phyloP scores from a whole-genome alignment of 2,329 filamentous ascomycete genomes.

The Epichloe scottii region DNA sequence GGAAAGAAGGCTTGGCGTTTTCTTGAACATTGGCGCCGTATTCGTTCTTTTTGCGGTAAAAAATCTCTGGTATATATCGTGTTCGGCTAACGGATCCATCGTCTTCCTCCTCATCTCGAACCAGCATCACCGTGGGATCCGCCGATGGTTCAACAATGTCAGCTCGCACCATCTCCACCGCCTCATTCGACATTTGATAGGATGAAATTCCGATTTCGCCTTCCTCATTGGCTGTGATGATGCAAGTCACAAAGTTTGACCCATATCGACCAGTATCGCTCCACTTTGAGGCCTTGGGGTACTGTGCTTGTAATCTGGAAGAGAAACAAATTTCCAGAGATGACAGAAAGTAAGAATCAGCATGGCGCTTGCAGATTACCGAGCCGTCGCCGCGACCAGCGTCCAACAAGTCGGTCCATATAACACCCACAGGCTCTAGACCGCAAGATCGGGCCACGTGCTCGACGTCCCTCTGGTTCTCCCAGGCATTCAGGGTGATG shows the following conservation, averaged over 20 bases:
- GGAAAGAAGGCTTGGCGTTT: conserved; percentile 92
- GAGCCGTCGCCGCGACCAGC: conserved; percentile 69
- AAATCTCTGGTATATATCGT: conserved; percentile 93
- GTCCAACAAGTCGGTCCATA: conserved; percentile 87
- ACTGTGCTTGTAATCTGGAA: conserved; percentile 71
- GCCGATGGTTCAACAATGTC: conserved; percentile 93
- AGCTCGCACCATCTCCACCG: conserved; percentile 91
- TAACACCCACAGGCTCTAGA: conserved; percentile 77
- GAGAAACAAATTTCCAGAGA: conserved; percentile 88
- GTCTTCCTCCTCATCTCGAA: conserved; percentile 82
- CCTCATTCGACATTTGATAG: conserved; percentile 91
- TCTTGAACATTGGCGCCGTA: conserved; percentile 94
- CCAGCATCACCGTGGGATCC: conserved; percentile 86
- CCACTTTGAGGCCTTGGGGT: conserved; percentile 91
- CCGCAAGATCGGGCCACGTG: conserved; percentile 72
- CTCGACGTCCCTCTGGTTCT: conserved; percentile 71
- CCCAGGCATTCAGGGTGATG: conserved; percentile 73
- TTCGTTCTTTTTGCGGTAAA: conserved; percentile 91
- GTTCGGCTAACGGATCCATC: conserved; percentile 55
- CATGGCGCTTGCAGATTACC: conserved; percentile 89
- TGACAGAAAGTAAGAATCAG: conserved; percentile 87
- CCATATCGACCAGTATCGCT: conserved; percentile 89
- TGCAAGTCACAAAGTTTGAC: conserved; percentile 93
- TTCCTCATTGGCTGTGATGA: conserved; percentile 83
- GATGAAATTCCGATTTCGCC: conserved; percentile 81